Evolutionary conservation across 768 basidiomycete species (phyloP), one percentile per base, ranked within the genome.

Genomic region (Tubosaeta sp.): DNA sequence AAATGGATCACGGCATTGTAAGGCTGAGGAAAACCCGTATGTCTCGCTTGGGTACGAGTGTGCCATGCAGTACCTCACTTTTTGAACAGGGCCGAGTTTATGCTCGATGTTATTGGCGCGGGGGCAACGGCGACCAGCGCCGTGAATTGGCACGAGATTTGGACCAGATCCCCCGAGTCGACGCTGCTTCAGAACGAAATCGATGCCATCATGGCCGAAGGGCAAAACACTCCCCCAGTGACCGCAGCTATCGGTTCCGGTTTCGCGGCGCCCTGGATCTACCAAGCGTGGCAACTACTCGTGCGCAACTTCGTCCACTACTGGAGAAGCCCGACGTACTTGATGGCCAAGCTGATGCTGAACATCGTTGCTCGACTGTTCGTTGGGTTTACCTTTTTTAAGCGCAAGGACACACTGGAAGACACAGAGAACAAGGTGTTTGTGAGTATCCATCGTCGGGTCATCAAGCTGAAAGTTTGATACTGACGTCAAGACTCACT

Each of bases 51-150:
- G n/a, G n/a, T n/a, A n/a, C n/a, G n/a, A n/a, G n/a, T n/a, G n/a
- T n/a, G n/a, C n/a, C n/a, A 21, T 70, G 77, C 10, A 2, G n/a
- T 1, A 21, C 81, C 83, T 56, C 79, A 31, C 19, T 14, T 21
- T 27, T 36, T 27, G 0, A 34, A 24, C 39, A 82, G 81, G 36
- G 81, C 81, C 25, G 81, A 83, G 53, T 83, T 76, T 52, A 82
- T 83, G 73, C 75, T 89, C 18, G 82, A 84, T 24, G 84, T 81
- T 39, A 88, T 88, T 50, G 87, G 87, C 14, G 86, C 87, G 24
- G 87, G 87, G 3, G 81, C 81, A 2, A 82, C 84, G 1, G 79
- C 82, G 1, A 71, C 75, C 14, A 81, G 75, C 48, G 56, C 58
- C 12, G 67, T 66, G 22, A 75, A 88, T 52, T 90, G 87, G 87